Conservation (phyloP, 495 filamentous ascomycete genomes). For the Annulohypoxylon moriforme region DNA sequence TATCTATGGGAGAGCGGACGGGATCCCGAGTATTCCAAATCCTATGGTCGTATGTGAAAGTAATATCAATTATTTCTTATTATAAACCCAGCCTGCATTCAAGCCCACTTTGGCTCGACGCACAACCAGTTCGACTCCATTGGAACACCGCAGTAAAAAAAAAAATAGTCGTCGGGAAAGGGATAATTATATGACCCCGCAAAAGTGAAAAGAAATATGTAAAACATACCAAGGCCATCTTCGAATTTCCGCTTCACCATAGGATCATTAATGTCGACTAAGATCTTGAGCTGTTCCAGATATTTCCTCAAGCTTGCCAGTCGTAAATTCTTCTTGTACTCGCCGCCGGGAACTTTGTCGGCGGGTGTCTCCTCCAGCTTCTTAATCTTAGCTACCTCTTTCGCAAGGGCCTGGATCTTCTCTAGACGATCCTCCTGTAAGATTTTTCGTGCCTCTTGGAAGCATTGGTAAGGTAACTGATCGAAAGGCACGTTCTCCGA, state of each 20-base stretch:
- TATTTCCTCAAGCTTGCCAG: slow-evolving; percentile 76
- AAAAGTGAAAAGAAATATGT: slow-evolving; percentile 14
- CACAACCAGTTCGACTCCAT: neutral
- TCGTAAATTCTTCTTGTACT: slow-evolving; percentile 70
- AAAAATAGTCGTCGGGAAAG: neutral
- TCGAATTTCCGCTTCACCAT: slow-evolving; percentile 94
- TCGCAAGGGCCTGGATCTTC: slow-evolving; percentile 76
- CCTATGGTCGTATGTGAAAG: slow-evolving; percentile 59
- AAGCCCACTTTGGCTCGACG: slow-evolving; percentile 12
- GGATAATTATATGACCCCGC: neutral
- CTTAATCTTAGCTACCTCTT: slow-evolving; percentile 68
- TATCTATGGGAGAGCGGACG: slow-evolving; percentile 63
- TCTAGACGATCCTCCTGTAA: slow-evolving; percentile 82
- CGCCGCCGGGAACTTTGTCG: slow-evolving; percentile 67
- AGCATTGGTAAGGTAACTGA: slow-evolving; percentile 93
- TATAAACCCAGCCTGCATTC: slow-evolving; percentile 16
- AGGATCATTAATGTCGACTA: slow-evolving; percentile 96
- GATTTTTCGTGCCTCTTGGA: slow-evolving; percentile 92
- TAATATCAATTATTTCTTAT: neutral
- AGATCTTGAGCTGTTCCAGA: slow-evolving; percentile 84
- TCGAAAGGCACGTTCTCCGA: slow-evolving; percentile 85
- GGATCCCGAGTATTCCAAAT: slow-evolving; percentile 60
- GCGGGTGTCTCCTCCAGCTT: slow-evolving; percentile 67
- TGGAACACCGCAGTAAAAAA: neutral
- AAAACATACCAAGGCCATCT: slow-evolving; percentile 80